A percentile compares a stretch with the other conserved stretches of the same genome.
Evolutionary conservation across 345 rosid genomes (phyloP).

Genomic region (Zanthoxylum bungeanum): DNA sequence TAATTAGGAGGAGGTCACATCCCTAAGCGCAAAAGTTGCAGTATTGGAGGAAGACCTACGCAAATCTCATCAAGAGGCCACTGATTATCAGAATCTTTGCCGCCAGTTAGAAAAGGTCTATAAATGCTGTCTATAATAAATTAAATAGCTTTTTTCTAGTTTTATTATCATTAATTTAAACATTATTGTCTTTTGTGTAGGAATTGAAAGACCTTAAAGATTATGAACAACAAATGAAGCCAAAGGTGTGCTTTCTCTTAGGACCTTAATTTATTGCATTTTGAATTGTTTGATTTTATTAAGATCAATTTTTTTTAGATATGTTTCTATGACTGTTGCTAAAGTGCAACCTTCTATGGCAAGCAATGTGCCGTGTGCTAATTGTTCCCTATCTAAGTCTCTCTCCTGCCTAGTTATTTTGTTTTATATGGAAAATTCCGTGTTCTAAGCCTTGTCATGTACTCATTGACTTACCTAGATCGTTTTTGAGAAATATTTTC

Average conservation of each 20-base stretch:
- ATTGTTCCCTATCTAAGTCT: not conserved
- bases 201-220: conserved; percentile 88
- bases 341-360: not conserved
- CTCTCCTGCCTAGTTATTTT: not conserved
- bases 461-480: not conserved
- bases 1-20: conserved; percentile 65
- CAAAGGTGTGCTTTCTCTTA: conserved; percentile 56
- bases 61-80: conserved; percentile 67
- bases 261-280: not conserved
- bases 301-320: not conserved
- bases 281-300: not conserved
- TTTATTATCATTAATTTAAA: conserved; percentile 5
- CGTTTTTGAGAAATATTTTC: not conserved
- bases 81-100: conserved; percentile 50
- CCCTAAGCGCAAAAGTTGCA: conserved; percentile 62
- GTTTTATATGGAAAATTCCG: not conserved
- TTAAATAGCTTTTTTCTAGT: conserved; percentile 6
- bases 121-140: conserved; percentile 5
- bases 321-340: not conserved
- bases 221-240: conserved; percentile 78
- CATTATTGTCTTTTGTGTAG: conserved; percentile 37
- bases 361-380: not conserved
- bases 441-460: not conserved
- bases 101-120: conserved; percentile 76
- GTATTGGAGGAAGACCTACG: conserved; percentile 76